Evolutionary conservation across 2,329 filamentous ascomycete genomes (phyloP), one percentile per base, ranked within the genome.

Genomic region (Aureobasidium sp.): DNA sequence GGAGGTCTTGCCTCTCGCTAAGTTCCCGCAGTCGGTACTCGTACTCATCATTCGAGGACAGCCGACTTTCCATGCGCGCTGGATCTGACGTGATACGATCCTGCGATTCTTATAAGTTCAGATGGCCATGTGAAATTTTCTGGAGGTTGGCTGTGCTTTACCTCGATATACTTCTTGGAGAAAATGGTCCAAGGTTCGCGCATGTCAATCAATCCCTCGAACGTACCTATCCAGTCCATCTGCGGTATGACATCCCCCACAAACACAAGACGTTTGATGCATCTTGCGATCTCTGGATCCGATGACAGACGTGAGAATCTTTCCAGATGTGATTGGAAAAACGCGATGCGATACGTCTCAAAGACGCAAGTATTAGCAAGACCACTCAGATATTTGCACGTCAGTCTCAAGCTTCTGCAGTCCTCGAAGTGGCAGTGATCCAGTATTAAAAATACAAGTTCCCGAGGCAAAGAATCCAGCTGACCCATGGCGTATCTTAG

Each of bases 201-300:
- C 27, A 55, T 44, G 51, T 54, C 53, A 38, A 52, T 53, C 21
- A 45, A 39, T 19, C 56, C 16, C 35, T 55, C 34, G 41, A 41
- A 54, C 39, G 53, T 5, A 8, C 42, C 55, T 52, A 61, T 11
- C 11, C 19, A 37, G 5, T 42, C 50, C 6, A 44, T 34, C 4
- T 51, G 21, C 1, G 64, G 63, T 30, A 64, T 24, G n/a, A 63
- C 54, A 34, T 66, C 62, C 3, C 56, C 55, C 41, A 58, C 60
- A 47, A 63, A 59, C n/a, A 60, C 61, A 39, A 65, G 57, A 5
- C 55, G 55, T 35, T 60, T 60, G 45, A 66, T 60, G 48, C 61
- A 56, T 42, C 57, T 60, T 14, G 57, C 54, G 12, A 64, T 53
- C 4, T 22, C 34, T 19, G 57, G 54, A 2, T 57, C 58, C n/a